Base-by-base conservation (phyloP, 495 filamentous ascomycete species). In the Aspergillus haitiensis region DNA sequence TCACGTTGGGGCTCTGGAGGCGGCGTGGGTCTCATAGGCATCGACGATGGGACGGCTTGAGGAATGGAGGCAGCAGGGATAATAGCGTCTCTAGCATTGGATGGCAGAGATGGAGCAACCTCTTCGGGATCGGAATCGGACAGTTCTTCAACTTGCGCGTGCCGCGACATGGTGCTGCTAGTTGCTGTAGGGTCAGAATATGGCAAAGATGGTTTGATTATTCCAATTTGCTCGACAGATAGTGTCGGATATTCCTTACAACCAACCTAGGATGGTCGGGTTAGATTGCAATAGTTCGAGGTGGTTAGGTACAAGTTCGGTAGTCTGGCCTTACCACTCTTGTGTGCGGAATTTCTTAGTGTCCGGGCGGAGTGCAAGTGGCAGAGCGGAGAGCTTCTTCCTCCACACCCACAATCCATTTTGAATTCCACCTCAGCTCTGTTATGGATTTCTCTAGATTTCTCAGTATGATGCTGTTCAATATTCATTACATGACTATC, bases 61-160 rank as follows among this genome's bases (percentile, higher is more conserved):
- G 77, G 70, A 60, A 72, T 61, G 36, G 61, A 59, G 32, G 70
- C 70, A 32, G 70, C 75, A 50, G 67, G 68, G 56, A 82, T 72
- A 47, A 78, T 73, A 52, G 72, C 70, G 46, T 77, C 66, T 45
- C 70, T 64, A 60, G 77, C 64, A 64, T 68, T 37, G 71, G 48
- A 52, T 68, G 71, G 31, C 77, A 81, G 58, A 51, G 84, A 84
- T 50, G 91, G 89, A 70, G 92, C 91, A 21, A 90, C 86, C 69
- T 87, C 84, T 59, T 86, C 83, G 54, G 82, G 84, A 70, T 92
- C 89, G 59, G 83, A 88, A 78, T 93, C 90, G 35, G 81, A 87
- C 56, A 97, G 84, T 74, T 97, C 93, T 81, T 98, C 93, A 69
- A 98, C 84, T 45, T 86, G 88, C 48, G 92, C 84, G 74, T 93